Percentiles rank a stretch among this genome's conserved stretches.
Conservation (phyloP, 441 rosid species). For the Brassica balearica region DNA sequence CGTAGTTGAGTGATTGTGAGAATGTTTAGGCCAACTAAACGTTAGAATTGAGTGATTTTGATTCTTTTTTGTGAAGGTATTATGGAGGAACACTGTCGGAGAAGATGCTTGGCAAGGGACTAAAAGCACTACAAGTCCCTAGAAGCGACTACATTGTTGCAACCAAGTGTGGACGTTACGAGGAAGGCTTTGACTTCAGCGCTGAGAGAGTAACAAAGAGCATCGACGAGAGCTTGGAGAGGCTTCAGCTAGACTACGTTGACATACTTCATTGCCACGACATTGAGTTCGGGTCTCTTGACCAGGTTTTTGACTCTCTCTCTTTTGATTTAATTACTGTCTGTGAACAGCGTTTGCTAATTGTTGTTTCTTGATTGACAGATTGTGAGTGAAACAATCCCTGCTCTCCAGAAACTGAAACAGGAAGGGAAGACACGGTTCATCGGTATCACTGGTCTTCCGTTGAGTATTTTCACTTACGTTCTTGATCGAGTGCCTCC, state of each 20-base stretch:
- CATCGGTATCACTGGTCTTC: conserved; percentile 94
- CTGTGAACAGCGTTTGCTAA: neutral
- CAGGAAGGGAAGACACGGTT: conserved; percentile 81
- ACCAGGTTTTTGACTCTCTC: conserved; percentile 45
- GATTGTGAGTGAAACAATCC: conserved; percentile 93
- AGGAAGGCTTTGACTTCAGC: conserved; percentile 84
- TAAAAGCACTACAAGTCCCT: conserved; percentile 77
- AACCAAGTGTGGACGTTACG: conserved; percentile 86
- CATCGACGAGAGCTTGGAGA: conserved; percentile 82
- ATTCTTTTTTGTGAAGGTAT: conserved; percentile 51
- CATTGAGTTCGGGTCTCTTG: conserved; percentile 62
- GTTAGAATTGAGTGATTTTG: neutral
- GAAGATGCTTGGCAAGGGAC: conserved; percentile 87
- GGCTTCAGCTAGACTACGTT: conserved; percentile 86
- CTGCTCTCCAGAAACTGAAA: conserved; percentile 86
- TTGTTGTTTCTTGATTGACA: conserved; percentile 44
- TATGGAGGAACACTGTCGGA: conserved; percentile 91
- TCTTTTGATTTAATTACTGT: neutral
- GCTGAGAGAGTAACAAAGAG: conserved; percentile 87
- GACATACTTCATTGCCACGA: conserved; percentile 94
- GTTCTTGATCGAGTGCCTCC: conserved; percentile 89
- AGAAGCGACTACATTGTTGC: conserved; percentile 83
- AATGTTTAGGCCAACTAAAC: neutral
- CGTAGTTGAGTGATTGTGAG: neutral
- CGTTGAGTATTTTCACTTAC: conserved; percentile 65